Base-by-base conservation (phyloP, 1,284 basidiomycete genomes). In the Nidula niveotomentosa region DNA sequence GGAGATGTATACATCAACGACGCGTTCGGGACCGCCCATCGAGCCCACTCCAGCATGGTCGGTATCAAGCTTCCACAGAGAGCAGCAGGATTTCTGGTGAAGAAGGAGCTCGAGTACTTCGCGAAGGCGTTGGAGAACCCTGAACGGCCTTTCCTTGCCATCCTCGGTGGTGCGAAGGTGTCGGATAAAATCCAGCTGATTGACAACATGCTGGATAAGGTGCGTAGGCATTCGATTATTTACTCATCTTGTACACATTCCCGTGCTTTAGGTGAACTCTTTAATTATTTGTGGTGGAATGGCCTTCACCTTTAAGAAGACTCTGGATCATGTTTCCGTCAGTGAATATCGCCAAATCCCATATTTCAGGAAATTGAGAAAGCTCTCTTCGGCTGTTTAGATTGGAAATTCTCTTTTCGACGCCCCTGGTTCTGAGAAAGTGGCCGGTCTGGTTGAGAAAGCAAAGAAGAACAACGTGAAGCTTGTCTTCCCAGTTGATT, bases 301-400 rank as follows among this genome's bases (percentile, higher is more conserved):
- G 96, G 93, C 94, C 49, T 99, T 98, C 78, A 99, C 96, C 58
- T 99, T 99, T 84, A 96, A 97, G 78, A 99, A 98, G 82, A 91
- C 88, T 6, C 81, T 98, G 53, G 83, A 98, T 59, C 82, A 85
- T 61, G 83, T 96, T 56, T 67, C 86, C 49, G 91, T 91, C 64
- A 62, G 82, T 70, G 48, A 52, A 35, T 13, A 57, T 43, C 41
- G 47, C 37, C 30, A 36, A 44, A 13, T 45, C 35, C n/a, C n/a
- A n/a, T n/a, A n/a, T n/a, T n/a, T n/a, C n/a, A n/a, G n/a, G n/a
- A 33, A 44, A 48, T 44, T 54, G 48, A 51, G 49, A 13, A 34
- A 34, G 53, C 52, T 59, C 45, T 48, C 44, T 52, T 37, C 53
- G 59, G 54, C 59, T 58, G 87, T 35, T 49, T 58, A 76, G 90